Evolutionary conservation across 108 stramenopile species (phyloP).

Genomic region (Epithemia pelagica): DNA sequence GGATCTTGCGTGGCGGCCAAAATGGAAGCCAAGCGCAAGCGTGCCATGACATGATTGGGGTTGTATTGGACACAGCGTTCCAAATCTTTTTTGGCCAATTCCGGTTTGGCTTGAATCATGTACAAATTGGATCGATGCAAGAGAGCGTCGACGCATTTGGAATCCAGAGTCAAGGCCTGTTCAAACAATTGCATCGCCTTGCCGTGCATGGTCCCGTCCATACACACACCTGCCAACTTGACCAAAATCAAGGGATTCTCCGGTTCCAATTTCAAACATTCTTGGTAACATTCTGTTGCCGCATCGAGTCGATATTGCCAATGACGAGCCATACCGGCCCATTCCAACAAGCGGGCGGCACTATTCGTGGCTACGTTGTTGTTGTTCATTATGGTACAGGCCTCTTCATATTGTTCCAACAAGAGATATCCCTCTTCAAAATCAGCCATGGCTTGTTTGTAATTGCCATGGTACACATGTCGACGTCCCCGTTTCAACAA

Average conservation of each 20-base stretch:
- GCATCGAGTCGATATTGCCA: slow-evolving; percentile 82
- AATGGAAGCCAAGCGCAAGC: slow-evolving; percentile 78
- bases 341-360: slow-evolving; percentile 64
- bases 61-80: slow-evolving; percentile 59
- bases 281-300: slow-evolving; percentile 61
- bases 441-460: slow-evolving; percentile 41
- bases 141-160: slow-evolving; percentile 71
- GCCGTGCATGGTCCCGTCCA: slow-evolving; percentile 70
- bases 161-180: slow-evolving; percentile 62
- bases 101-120: slow-evolving; percentile 63
- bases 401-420: slow-evolving; percentile 10
- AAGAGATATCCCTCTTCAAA: slow-evolving; percentile 58
- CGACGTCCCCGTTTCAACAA: slow-evolving; percentile 69
- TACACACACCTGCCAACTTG: slow-evolving; percentile 83
- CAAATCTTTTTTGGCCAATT: slow-evolving; percentile 65
- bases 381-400: not conserved
- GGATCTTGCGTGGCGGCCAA: slow-evolving; percentile 66
- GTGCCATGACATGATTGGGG: slow-evolving; percentile 80
- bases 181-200: slow-evolving; percentile 69
- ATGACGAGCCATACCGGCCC: slow-evolving; percentile 84
- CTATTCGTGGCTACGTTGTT: slow-evolving; percentile 7
- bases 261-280: slow-evolving; percentile 70
- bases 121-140: slow-evolving; percentile 80
- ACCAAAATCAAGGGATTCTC: slow-evolving; percentile 77
- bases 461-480: slow-evolving; percentile 66